Evolutionary conservation across 2,329 filamentous ascomycete genomes (phyloP), one percentile per base, ranked within the genome.

Genomic region (Monosporascus sp.): DNA sequence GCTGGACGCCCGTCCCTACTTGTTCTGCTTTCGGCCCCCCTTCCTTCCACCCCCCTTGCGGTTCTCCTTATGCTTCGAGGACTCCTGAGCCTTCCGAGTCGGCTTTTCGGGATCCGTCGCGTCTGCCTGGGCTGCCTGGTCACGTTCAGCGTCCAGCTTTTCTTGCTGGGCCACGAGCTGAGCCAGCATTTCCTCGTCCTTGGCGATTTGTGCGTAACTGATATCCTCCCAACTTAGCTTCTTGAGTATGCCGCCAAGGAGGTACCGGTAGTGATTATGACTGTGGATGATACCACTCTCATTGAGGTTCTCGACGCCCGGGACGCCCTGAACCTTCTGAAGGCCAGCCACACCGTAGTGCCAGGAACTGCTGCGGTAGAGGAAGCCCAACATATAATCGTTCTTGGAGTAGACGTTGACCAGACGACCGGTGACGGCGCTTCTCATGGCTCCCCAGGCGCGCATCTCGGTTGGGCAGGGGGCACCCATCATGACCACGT

Each of bases 381-480:
- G 76, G 67, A 97, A 96, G 1, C 85, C 91, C 2, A 97, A 84
- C 24, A 97, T 85, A 60, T 90, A 91, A 68, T 97, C 93, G 47
- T 90, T 89, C 50, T 87, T 85, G 1, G 89, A 95, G 68, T 87
- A 97, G 3, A 94, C 91, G 62, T 97, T 97, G 65, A 97, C 80
- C n/a, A 97, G 77, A 22, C 91, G 84, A 0, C 92, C 91, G 41
- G 84, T 80, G 4, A 96, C 90, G 2, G 93, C 88, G 54, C 84
- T 87, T 58, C 89, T 85, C 65, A 96, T 80, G 6, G 84, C 78
- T 27, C 87, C 78, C 92, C 93, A 97, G 51, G 89, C 84, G 7
- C 79, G 77, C 2, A 79, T 79, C 22, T 87, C 81, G 1, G 88
- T 84, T 0, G 92, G 90, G 6, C 86, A 86, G 0, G 93, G 91